Evolutionary conservation across 148 eudicot species (phyloP), one percentile per base, ranked within the genome.

Genomic region (Camellia lanceoleosa): DNA sequence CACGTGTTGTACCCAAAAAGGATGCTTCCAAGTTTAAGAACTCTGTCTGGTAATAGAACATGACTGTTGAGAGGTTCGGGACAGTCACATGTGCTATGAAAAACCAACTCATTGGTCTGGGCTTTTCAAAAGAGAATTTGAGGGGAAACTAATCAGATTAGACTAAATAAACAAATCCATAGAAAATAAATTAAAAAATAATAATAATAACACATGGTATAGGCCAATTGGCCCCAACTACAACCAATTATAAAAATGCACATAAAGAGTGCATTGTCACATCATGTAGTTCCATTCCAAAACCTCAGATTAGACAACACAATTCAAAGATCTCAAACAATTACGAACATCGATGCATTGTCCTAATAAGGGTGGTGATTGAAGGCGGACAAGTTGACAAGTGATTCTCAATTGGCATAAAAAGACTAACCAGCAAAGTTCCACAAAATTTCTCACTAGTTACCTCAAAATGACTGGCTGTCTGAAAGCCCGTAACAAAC

Each of bases 91-190:
- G 88, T 54, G 99, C 97, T 82, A 95, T 75, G 90, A 93, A 93
- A 84, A 95, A 95, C 99, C 99, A 95, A 66, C 97, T 87, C 97
- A 95, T 95, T 79, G 97, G 97, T 86, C 99, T 95, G 90, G 80
- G 84, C 87, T 87, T 88, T 88, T 80, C 87, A 84, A 80, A 69
- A 80, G 80, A 41, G 56, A 64, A 72, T 23, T 30, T 51, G 23
- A 19, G 70, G 61, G 4, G 15, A 76, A 66, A 70, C 44, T 12
- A 56, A 68, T 43, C 77, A 82, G 68, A 81, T 85, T 80, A 84
- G 86, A 83, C 73, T 59, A 46, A 16, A 44, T 59, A 78, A 55
- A 70, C 46, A 68, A 74, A 70, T 16, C 7, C 20, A 70, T 10
- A 66, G 15, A 73, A 19, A 51, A 62, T 0, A 65, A 73, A 59